These are phyloP conservation scores for Allium fistulosum DNA, from an alignment of 106 monocot species.

Conservation along the genomic window DNA sequence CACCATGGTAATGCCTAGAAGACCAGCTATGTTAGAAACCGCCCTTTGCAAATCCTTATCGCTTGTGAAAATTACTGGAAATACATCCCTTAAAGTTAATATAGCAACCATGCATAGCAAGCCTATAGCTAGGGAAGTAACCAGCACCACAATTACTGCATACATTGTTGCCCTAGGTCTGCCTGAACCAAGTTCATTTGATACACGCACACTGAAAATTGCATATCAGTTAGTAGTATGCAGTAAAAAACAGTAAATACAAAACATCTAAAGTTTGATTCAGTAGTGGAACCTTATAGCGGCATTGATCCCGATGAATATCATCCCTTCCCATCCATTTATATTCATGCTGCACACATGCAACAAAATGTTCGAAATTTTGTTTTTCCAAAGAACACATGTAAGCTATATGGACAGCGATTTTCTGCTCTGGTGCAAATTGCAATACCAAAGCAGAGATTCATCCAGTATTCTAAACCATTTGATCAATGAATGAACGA, in stretches of 20 bases:
- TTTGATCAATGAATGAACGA: no score
- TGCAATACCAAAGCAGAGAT: no score
- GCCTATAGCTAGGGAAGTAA: slow-evolving; percentile 48
- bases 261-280: background rate
- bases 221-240: no score
- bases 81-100: slow-evolving; percentile 28
- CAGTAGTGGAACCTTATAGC: slow-evolving; percentile 45
- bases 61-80: slow-evolving; percentile 60
- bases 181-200: slow-evolving; percentile 82
- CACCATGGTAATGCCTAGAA: slow-evolving; percentile 81
- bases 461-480: no score
- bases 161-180: slow-evolving; percentile 49
- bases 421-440: no score
- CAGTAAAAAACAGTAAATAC: no score
- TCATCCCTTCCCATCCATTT: slow-evolving; percentile 78
- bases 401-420: no score
- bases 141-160: slow-evolving; percentile 53
- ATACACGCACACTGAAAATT: slow-evolving; percentile 65
- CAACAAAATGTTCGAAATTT: background rate
- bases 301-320: slow-evolving; percentile 76
- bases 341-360: slow-evolving; percentile 69
- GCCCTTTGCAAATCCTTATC: slow-evolving; percentile 51
- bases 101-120: slow-evolving; percentile 43
- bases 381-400: no score
- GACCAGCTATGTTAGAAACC: slow-evolving; percentile 58